Percentiles rank a stretch among this genome's conserved stretches.
Evolutionary conservation across 2,329 filamentous ascomycete species (phyloP).

Genomic region (Colletotrichum camelliae): DNA sequence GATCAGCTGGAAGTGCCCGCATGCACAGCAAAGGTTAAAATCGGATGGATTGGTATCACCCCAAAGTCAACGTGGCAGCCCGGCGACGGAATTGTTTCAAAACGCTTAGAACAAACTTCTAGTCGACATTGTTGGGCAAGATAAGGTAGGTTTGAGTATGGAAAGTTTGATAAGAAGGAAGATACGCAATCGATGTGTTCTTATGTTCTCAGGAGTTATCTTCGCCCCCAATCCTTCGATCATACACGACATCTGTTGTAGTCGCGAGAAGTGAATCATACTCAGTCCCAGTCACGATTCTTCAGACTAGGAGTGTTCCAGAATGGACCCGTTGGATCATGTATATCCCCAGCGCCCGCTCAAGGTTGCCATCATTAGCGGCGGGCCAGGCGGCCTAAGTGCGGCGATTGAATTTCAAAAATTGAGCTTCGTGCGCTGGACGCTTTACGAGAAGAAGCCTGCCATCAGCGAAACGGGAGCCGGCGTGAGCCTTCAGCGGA

Average conservation of each 20-base stretch:
- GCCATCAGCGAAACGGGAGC: not conserved
- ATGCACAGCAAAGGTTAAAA: not conserved
- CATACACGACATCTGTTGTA: not conserved
- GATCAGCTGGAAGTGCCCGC: not conserved
- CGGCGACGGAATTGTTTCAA: not conserved
- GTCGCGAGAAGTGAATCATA: not conserved
- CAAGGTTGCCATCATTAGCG: not conserved
- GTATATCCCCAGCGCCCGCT: not conserved
- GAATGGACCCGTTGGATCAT: not conserved
- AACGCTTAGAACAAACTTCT: not conserved
- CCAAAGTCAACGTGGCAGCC: not conserved
- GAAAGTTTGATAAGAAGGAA: not conserved
- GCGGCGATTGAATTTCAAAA: not conserved
- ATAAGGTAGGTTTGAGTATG: not conserved
- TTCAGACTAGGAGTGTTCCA: not conserved
- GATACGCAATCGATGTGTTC: not conserved
- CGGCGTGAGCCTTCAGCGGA: not conserved
- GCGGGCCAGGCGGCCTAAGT: not conserved
- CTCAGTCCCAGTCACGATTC: not conserved
- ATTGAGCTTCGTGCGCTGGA: not conserved
- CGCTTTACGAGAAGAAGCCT: not conserved
- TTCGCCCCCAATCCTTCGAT: not conserved
- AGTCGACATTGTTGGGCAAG: not conserved
- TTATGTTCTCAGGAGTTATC: fast-evolving
- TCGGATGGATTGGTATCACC: not conserved